Percentiles rank a stretch among this genome's conserved stretches.
Conservation (phyloP, 306 rosid genomes). For the Styphnolobium japonicum region DNA sequence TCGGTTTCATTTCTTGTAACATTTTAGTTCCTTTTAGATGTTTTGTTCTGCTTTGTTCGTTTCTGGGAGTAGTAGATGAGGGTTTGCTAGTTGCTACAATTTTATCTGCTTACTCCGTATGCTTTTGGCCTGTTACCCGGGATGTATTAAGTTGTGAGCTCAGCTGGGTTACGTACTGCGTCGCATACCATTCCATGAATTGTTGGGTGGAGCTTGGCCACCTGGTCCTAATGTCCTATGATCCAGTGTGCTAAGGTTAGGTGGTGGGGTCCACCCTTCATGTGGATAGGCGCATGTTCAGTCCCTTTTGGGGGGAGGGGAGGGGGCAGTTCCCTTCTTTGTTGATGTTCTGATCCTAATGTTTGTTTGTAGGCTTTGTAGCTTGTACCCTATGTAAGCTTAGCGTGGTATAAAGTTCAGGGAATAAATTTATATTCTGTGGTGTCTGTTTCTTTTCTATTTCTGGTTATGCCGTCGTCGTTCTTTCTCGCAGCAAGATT, state of each 20-base stretch:
- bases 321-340: background rate
- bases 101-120: background rate
- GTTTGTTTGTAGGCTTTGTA: background rate
- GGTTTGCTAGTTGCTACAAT: background rate
- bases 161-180: background rate
- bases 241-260: background rate
- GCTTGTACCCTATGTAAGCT: background rate
- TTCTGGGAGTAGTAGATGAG: background rate
- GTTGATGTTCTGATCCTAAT: background rate
- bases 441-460: conserved; percentile 4
- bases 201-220: conserved; percentile 68
- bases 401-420: background rate
- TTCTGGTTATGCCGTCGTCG: background rate
- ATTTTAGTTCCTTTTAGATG: background rate
- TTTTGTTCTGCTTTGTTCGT: background rate
- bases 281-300: background rate
- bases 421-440: background rate
- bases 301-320: background rate
- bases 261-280: conserved; percentile 69
- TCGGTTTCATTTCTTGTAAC: background rate
- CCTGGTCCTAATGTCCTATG: conserved; percentile 27
- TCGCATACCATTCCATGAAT: background rate
- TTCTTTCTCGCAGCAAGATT: background rate
- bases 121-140: no score
- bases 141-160: background rate